Conservation (phyloP, 2,329 filamentous ascomycete species). For the Aspergillus udagawae region DNA sequence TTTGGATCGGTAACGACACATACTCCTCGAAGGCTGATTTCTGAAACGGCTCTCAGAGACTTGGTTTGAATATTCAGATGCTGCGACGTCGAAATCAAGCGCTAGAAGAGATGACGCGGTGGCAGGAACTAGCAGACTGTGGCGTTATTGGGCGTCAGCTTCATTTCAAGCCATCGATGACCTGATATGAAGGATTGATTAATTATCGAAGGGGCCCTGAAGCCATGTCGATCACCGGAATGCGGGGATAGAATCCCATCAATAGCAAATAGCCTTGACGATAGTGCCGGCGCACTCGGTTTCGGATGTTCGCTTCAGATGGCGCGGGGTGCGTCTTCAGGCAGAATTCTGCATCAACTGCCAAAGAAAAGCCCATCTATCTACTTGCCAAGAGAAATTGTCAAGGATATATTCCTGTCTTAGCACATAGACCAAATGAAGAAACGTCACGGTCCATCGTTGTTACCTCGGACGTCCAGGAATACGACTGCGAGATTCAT, state of each 20-base stretch:
- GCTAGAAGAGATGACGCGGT: slow-evolving; percentile 6
- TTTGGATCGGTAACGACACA: background rate
- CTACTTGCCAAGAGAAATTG: background rate
- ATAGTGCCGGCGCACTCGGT: background rate
- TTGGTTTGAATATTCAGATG: background rate
- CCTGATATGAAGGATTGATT: slow-evolving; percentile 13
- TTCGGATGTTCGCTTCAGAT: background rate
- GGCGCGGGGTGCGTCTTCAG: background rate
- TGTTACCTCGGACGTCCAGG: background rate
- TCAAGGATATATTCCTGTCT: background rate
- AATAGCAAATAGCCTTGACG: slow-evolving; percentile 9
- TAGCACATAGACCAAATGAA: background rate
- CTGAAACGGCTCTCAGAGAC: background rate
- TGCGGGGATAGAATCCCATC: slow-evolving; percentile 18
- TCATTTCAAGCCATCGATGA: slow-evolving; percentile 5
- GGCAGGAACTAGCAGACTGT: slow-evolving; percentile 11
- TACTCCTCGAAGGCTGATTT: background rate
- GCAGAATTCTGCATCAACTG: background rate
- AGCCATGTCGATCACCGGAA: slow-evolving; percentile 16
- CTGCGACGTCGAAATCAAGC: slow-evolving; percentile 2
- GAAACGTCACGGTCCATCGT: background rate
- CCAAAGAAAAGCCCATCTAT: background rate
- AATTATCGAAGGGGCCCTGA: slow-evolving; percentile 8
- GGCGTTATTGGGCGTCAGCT: slow-evolving; percentile 9
- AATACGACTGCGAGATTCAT: background rate